A percentile compares a stretch with the other conserved stretches of the same genome.
Conservation (phyloP, 345 rosid species). For the Rhizophora apiculata region DNA sequence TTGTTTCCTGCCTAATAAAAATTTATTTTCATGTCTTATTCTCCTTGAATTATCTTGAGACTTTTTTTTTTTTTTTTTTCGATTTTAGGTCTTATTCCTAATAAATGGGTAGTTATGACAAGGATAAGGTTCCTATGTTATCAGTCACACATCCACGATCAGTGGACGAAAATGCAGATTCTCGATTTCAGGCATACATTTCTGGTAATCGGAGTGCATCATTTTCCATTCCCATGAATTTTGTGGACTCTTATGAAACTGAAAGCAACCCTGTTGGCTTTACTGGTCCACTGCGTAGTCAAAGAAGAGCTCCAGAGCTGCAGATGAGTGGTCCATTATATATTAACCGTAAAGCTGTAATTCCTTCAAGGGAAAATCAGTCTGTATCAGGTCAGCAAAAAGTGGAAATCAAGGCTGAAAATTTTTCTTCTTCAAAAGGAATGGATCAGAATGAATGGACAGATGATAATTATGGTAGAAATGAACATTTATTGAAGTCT, state of each 20-base stretch:
- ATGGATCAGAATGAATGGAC: slow-evolving; percentile 38
- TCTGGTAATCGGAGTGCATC: slow-evolving; percentile 62
- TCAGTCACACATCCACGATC: slow-evolving; percentile 31
- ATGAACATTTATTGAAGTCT: slow-evolving; percentile 71
- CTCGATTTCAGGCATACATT: slow-evolving; percentile 34
- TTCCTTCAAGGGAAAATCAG: slow-evolving; percentile 29
- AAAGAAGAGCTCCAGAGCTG: slow-evolving; percentile 42
- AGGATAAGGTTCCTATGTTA: slow-evolving; percentile 66
- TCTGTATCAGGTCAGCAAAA: slow-evolving; percentile 15
- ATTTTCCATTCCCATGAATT: slow-evolving; percentile 44
- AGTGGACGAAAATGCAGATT: slow-evolving; percentile 29
- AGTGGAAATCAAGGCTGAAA: slow-evolving; percentile 38
- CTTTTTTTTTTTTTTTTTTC: not conserved
- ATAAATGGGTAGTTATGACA: slow-evolving; percentile 50
- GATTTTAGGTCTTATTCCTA: slow-evolving; percentile 21
- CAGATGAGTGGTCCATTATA: slow-evolving; percentile 78
- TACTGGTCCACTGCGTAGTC: slow-evolving; percentile 82
- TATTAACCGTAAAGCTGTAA: slow-evolving; percentile 34
- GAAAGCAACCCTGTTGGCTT: slow-evolving; percentile 46
- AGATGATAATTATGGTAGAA: slow-evolving; percentile 44
- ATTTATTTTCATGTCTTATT: not conserved
- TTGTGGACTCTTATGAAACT: slow-evolving; percentile 45
- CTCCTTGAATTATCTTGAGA: not conserved
- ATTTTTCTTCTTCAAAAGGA: slow-evolving; percentile 26
- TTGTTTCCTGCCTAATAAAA: not conserved